Evolutionary conservation across 768 basidiomycete species (phyloP), one percentile per base, ranked within the genome.

Genomic region (Boletus sp.): DNA sequence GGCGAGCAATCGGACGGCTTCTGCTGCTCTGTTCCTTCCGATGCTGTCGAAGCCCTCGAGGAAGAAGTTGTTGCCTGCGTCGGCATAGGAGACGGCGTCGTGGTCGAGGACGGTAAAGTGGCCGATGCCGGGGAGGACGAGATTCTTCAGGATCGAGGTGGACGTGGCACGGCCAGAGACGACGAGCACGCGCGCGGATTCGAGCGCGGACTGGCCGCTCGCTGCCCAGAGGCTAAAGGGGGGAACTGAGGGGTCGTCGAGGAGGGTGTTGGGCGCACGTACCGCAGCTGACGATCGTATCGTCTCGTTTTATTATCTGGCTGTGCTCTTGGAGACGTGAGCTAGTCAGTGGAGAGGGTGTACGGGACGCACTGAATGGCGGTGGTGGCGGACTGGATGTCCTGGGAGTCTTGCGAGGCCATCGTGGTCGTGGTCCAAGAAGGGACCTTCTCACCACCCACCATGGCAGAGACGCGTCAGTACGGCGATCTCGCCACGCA

Each of bases 31-130:
- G 53, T 79, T 79, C 70, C 86, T 88, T 6, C 92, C 93, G 45
- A 98, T 79, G 64, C 87, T 90, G n/a, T 82, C 74, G 5, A 48
- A 36, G 7, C 47, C 53, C 18, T 48, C 47, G 33, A 99, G 78
- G 76, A 98, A 99, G 77, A 99, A 99, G 76, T 98, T 98, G 78
- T 94, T 92, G 1, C 94, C 94, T 0, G 93, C 86, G 64, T 98
- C 95, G 55, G 85, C 82, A 1, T 84, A 78, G 0, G 85, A 79
- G 30, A 87, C 87, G 39, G 70, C 53, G 3, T 73, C 68, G 24
- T 81, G 74, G 67, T 95, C 94, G 57, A 97, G 83, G 70, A 98
- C 83, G 47, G 95, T 96, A 71, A 97, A 98, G 67, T 90, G 85
- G n/a, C 95, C 93, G 61, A 98, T 85, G 8, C 96, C 96, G 3